These are phyloP conservation scores for Yueomyces sp. DNA, from an alignment of 805 yeast species.

Conservation along the genomic window DNA sequence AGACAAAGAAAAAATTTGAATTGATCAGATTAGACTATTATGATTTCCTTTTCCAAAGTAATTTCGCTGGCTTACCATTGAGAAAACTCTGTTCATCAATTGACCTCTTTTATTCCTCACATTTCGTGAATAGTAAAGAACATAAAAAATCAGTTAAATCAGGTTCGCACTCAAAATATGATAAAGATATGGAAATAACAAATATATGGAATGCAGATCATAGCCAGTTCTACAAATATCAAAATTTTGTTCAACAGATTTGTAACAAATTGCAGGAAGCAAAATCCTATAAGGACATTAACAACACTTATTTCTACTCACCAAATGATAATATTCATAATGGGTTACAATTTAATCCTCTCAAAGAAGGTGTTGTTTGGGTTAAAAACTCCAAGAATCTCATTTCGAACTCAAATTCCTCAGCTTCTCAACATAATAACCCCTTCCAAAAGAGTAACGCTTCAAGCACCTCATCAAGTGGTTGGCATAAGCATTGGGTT, in stretches of 20 bases:
- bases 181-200: not conserved
- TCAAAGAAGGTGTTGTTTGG: conserved; percentile 36
- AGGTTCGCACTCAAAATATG: not conserved
- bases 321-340: not conserved
- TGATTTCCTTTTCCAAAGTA: conserved; percentile 3
- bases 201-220: too few species aligned
- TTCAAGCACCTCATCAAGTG: not conserved
- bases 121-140: not conserved
- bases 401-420: not conserved
- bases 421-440: not conserved
- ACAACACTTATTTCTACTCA: not conserved
- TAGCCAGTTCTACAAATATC: not conserved
- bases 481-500: conserved; percentile 86
- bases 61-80: conserved; percentile 2
- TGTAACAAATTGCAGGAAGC: not conserved
- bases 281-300: not conserved
- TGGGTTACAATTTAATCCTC: too few species aligned
- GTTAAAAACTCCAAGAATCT: conserved; percentile 30
- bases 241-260: not conserved
- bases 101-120: not conserved
- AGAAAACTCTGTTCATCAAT: conserved; percentile 2
- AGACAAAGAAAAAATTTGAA: conserved; percentile 6
- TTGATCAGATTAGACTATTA: conserved; percentile 7
- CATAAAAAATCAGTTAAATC: not conserved
- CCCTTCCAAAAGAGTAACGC: not conserved